Evolutionary conservation across 441 rosid genomes (phyloP).

Genomic region (Daphne laureola): DNA sequence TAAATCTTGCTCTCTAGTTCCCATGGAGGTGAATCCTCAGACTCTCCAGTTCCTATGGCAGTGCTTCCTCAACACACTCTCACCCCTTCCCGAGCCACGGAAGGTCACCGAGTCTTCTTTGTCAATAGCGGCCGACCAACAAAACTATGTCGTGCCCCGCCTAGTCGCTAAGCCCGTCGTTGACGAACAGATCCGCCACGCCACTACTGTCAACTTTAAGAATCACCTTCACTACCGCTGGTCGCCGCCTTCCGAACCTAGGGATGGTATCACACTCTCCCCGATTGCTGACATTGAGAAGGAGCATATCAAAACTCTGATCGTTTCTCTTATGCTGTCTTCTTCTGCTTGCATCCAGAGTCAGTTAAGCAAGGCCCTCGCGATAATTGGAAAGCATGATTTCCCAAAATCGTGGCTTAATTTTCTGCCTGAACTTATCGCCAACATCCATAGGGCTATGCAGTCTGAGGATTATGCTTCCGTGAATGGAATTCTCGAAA

Average conservation of each 20-base stretch:
- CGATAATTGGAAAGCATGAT: conserved; percentile 82
- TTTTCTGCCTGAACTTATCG: conserved; percentile 73
- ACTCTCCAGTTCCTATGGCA: conserved; percentile 65
- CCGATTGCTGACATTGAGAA: conserved; percentile 63
- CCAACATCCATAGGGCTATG: conserved; percentile 41
- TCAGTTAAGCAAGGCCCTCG: conserved; percentile 86
- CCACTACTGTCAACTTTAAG: conserved; percentile 95
- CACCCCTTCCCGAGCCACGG: conserved; percentile 68
- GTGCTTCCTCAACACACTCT: conserved; percentile 76
- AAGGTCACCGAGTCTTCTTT: conserved; percentile 75
- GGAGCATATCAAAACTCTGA: conserved; percentile 69
- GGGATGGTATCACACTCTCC: conserved; percentile 16
- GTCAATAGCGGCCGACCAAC: conserved; percentile 47
- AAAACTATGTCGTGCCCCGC: conserved; percentile 73
- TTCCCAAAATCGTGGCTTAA: conserved; percentile 82
- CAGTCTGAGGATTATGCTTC: conserved; percentile 49
- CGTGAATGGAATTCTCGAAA: conserved; percentile 81
- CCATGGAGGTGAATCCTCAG: conserved; percentile 66
- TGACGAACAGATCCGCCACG: conserved; percentile 79
- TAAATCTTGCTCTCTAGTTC: background rate
- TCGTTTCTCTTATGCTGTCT: conserved; percentile 80
- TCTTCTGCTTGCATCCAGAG: conserved; percentile 74
- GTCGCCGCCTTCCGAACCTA: conserved; percentile 43
- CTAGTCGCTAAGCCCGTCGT: conserved; percentile 65
- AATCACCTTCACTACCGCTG: conserved; percentile 89